Percentiles rank a stretch among this genome's conserved stretches.
These are phyloP conservation scores for Leccinum aurantiacum DNA, from an alignment of 768 basidiomycete genomes.

Conservation along the genomic window DNA sequence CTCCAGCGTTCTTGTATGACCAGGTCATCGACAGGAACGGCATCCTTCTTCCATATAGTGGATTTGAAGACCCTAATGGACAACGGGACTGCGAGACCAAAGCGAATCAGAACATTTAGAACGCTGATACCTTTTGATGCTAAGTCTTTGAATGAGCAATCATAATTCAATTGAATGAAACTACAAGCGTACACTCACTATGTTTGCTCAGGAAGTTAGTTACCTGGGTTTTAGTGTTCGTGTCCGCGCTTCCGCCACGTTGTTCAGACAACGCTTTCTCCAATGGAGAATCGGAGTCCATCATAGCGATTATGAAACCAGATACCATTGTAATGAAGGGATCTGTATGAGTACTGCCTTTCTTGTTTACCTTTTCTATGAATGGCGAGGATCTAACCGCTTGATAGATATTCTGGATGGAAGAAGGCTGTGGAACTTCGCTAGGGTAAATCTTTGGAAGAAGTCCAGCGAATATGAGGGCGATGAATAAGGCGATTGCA, in stretches of 20 bases:
- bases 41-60: too few species aligned
- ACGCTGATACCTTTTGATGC: too few species aligned
- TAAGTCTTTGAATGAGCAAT: too few species aligned
- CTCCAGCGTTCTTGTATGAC: too few species aligned
- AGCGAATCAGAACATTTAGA: too few species aligned
- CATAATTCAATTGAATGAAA: too few species aligned
- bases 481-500: neutral
- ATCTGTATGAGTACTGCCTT: neutral
- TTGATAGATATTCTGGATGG: neutral
- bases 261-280: neutral
- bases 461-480: conserved; percentile 1
- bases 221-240: neutral
- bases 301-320: neutral
- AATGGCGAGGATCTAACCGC: neutral
- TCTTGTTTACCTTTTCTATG: neutral
- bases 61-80: too few species aligned
- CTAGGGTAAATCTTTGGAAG: neutral
- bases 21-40: too few species aligned
- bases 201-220: neutral
- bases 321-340: neutral
- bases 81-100: too few species aligned
- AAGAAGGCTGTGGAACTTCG: neutral
- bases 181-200: neutral
- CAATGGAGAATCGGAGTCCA: neutral
- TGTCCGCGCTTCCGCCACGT: neutral